Percentiles rank a stretch among this genome's conserved stretches.
Conservation (phyloP, 352 stramenopile genomes). For the Phytophthora boehmeriae region DNA sequence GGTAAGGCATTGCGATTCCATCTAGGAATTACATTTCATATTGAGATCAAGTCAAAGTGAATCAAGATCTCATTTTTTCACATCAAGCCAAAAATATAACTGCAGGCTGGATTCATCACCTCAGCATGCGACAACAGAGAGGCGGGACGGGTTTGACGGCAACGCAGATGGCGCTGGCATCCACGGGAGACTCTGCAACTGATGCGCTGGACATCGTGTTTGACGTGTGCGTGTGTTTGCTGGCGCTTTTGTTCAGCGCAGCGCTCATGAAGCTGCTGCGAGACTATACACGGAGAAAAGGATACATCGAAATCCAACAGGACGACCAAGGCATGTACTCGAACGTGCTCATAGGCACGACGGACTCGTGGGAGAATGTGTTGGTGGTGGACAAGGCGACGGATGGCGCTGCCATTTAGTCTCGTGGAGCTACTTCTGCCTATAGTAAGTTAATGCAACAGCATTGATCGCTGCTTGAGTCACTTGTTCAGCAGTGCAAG, state of each 20-base stretch:
- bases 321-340: conserved; percentile 74
- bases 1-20: too few relatives aligned
- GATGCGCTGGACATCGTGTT: conserved; percentile 35
- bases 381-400: conserved; percentile 11
- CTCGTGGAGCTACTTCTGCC: background rate
- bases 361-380: conserved; percentile 74
- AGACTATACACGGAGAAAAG: conserved; percentile 52
- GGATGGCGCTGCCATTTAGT: conserved; percentile 22
- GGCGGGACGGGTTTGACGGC: conserved; percentile 7
- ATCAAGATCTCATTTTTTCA: too few relatives aligned
- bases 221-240: conserved; percentile 46
- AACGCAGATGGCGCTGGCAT: conserved; percentile 20
- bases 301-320: conserved; percentile 70
- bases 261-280: conserved; percentile 53
- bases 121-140: conserved; percentile 32
- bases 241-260: conserved; percentile 48
- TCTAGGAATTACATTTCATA: background rate
- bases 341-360: conserved; percentile 55
- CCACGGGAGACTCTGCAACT: conserved; percentile 6
- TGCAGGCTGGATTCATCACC: background rate
- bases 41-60: too few relatives aligned
- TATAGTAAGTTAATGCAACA: conserved; percentile 27
- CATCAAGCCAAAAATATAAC: too few relatives aligned
- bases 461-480: conserved; percentile 2
- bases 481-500: conserved; percentile 55